phyloP scores from a whole-genome alignment of 2,329 filamentous ascomycete genomes.

The Fusarium piperis region DNA sequence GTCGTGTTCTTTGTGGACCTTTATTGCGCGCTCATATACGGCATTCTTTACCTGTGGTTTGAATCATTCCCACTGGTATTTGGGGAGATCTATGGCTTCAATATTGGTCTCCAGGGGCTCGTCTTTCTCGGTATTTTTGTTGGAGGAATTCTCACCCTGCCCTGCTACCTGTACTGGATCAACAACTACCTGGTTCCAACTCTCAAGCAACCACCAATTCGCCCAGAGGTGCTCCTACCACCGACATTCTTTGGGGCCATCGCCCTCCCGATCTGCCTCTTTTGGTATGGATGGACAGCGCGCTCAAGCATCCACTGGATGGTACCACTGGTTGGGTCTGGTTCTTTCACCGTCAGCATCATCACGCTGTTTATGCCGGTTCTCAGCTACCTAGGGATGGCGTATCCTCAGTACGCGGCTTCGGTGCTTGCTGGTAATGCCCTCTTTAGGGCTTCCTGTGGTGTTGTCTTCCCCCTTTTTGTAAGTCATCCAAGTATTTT shows the following conservation, averaged over 20 bases:
- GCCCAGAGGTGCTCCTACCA: constrained; percentile 9
- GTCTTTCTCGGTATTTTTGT: constrained; percentile 28
- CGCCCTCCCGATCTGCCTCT: constrained; percentile 58
- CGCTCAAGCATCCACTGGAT: constrained; percentile 13
- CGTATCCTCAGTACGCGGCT: constrained; percentile 6
- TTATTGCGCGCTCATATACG: constrained; percentile 56
- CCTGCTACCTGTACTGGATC: constrained; percentile 12
- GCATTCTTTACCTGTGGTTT: constrained; percentile 53
- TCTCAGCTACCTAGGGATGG: constrained; percentile 19
- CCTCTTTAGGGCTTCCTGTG: constrained; percentile 8
- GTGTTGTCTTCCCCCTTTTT: not conserved
- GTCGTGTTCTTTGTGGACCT: constrained; percentile 54
- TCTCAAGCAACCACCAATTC: not conserved
- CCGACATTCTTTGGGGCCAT: constrained; percentile 70
- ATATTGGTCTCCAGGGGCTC: constrained; percentile 65
- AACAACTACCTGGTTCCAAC: constrained; percentile 8
- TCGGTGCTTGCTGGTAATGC: constrained; percentile 7
- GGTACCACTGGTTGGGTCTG: not conserved
- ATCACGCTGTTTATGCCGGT: constrained; percentile 9
- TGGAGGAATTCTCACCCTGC: constrained; percentile 6
- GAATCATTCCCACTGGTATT: constrained; percentile 35
- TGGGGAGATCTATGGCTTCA: constrained; percentile 49
- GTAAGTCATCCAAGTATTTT: not conserved
- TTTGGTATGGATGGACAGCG: constrained; percentile 23
- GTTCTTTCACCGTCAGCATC: not conserved